Percentiles rank a stretch among this genome's conserved stretches.
These are phyloP conservation scores for Stephanocyclus meneghinianus DNA, from an alignment of 352 stramenopile species.

Conservation along the genomic window DNA sequence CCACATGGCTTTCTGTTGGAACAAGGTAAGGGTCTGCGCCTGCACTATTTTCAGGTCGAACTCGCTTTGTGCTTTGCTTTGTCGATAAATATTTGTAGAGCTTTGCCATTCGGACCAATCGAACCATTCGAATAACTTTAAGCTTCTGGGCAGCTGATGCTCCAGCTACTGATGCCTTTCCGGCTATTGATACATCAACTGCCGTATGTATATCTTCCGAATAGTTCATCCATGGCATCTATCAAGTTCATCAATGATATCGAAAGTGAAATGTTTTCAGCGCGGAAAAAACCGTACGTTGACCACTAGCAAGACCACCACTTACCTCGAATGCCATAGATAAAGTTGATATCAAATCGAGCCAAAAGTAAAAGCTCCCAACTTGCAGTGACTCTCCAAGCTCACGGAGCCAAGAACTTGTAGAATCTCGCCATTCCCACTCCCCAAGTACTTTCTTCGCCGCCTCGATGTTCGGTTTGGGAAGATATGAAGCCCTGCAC, in stretches of 20 bases:
- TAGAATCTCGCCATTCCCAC: constrained; percentile 23
- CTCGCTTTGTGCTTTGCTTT: constrained; percentile 59
- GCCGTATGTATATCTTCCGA: constrained; percentile 81
- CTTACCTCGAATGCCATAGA: constrained; percentile 87
- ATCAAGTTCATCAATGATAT: background rate
- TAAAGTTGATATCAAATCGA: constrained; percentile 91
- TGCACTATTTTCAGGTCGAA: constrained; percentile 78
- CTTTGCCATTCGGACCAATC: constrained; percentile 88
- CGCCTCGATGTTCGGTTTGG: constrained; percentile 28
- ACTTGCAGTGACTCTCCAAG: constrained; percentile 80
- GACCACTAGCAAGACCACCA: background rate
- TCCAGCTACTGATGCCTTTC: constrained; percentile 84
- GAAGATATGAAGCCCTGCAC: constrained; percentile 61
- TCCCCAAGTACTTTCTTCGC: constrained; percentile 25
- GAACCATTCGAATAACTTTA: constrained; percentile 89
- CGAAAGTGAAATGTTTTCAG: background rate
- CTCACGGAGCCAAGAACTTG: constrained; percentile 52
- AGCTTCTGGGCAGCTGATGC: constrained; percentile 88
- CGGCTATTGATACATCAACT: constrained; percentile 79
- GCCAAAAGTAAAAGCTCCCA: constrained; percentile 92
- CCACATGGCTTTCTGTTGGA: constrained; percentile 80
- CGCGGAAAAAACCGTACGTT: background rate
- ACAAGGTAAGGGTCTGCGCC: constrained; percentile 23
- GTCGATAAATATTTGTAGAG: constrained; percentile 78
- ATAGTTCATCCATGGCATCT: background rate